Conservation (phyloP, 176 grass and related monocot genomes). For the Hordeum vulgare region DNA sequence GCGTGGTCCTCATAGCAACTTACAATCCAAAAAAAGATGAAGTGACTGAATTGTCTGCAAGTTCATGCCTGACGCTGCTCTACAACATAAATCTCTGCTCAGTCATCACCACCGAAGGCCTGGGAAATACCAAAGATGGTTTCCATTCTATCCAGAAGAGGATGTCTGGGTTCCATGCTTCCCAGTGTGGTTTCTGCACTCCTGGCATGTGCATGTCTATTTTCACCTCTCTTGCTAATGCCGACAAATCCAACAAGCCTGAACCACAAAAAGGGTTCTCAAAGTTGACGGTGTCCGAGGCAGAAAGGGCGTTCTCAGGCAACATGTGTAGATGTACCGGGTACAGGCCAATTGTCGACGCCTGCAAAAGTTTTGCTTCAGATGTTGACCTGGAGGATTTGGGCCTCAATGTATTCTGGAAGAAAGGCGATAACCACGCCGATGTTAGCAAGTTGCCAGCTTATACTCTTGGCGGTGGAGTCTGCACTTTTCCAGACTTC, state of each 20-base stretch:
- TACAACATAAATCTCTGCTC: conserved; percentile 66
- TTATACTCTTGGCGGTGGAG: conserved; percentile 33
- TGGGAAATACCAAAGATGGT: conserved; percentile 50
- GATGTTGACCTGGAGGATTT: conserved; percentile 79
- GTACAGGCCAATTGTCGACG: conserved; percentile 67
- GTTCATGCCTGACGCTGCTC: conserved; percentile 67
- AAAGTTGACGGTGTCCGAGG: conserved; percentile 51
- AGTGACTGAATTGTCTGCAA: conserved; percentile 57
- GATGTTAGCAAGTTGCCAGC: conserved; percentile 39
- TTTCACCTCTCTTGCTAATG: conserved; percentile 67
- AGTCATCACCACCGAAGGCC: conserved; percentile 67
- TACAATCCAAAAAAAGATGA: conserved; percentile 52
- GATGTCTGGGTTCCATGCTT: conserved; percentile 77
- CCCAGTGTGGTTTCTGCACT: conserved; percentile 83
- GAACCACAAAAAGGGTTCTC: conserved; percentile 63
- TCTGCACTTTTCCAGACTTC: conserved; percentile 58
- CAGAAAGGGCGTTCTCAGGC: conserved; percentile 58
- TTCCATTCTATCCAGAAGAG: conserved; percentile 71
- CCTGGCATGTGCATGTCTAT: conserved; percentile 93
- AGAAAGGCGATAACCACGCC: conserved; percentile 34
- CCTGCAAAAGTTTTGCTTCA: conserved; percentile 78
- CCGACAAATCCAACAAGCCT: conserved; percentile 56
- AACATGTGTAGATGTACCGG: conserved; percentile 81
- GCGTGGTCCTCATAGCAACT: conserved; percentile 63
- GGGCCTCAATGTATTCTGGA: conserved; percentile 73